Evolutionary conservation across 768 basidiomycete genomes (phyloP).

Genomic region (Filobasidium floriforme): DNA sequence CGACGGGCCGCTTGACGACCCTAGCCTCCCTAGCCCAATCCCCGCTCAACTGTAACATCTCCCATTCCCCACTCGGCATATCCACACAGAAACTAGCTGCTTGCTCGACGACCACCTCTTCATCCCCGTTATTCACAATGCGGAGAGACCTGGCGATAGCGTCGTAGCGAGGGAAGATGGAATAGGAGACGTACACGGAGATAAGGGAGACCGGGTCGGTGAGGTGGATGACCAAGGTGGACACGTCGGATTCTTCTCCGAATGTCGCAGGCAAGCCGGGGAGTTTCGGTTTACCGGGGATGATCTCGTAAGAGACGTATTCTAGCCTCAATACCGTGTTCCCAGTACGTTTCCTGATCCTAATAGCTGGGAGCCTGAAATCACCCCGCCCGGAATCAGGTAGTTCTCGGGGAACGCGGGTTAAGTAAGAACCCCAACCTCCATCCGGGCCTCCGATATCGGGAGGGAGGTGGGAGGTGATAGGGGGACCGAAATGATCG

Average conservation of each 20-base stretch:
- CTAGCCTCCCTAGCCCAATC: constrained; percentile 30
- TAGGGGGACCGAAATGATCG: constrained; percentile 22
- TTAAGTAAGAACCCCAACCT: constrained; percentile 10
- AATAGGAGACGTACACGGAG: constrained; percentile 23
- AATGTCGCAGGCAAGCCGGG: constrained; percentile 28
- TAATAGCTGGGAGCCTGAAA: constrained; percentile 27
- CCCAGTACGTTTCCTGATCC: constrained; percentile 19
- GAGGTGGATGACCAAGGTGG: constrained; percentile 24
- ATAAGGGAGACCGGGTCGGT: constrained; percentile 19
- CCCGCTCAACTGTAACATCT: constrained; percentile 29
- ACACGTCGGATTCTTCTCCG: constrained; percentile 14
- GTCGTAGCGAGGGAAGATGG: constrained; percentile 23
- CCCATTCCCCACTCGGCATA: constrained; percentile 19
- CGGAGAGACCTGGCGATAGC: constrained; percentile 20
- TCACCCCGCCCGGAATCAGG: constrained; percentile 30
- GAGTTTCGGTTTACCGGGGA: constrained; percentile 22
- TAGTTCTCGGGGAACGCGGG: constrained; percentile 18
- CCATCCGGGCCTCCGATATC: neutral
- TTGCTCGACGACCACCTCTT: neutral
- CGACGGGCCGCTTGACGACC: constrained; percentile 17
- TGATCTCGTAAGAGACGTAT: constrained; percentile 21
- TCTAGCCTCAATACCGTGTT: constrained; percentile 16
- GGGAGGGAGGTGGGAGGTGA: neutral
- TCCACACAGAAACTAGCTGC: constrained; percentile 26
- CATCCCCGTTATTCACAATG: constrained; percentile 23